These are phyloP conservation scores for Chenopodium album DNA, from an alignment of 148 eudicot genomes.

Conservation along the genomic window DNA sequence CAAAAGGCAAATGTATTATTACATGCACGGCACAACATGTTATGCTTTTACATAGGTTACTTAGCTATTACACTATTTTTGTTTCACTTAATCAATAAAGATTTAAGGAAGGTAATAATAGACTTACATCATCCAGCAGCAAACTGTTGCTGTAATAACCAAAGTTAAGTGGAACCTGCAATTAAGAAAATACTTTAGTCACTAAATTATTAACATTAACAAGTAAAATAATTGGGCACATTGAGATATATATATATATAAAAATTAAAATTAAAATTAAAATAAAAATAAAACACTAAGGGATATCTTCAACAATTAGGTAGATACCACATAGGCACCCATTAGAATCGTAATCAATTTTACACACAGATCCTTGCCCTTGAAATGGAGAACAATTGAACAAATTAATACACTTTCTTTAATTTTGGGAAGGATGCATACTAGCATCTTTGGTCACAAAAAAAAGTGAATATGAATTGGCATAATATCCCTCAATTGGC, in stretches of 20 bases:
- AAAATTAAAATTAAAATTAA: too few relatives aligned
- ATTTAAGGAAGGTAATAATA: not conserved
- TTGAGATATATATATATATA: too few relatives aligned
- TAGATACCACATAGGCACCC: not conserved
- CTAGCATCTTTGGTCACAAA: not conserved
- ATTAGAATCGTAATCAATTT: not conserved
- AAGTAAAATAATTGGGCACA: not conserved
- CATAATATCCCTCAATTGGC: too few relatives aligned
- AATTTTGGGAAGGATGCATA: not conserved
- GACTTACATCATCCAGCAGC: conserved; percentile 99
- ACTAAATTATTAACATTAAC: not conserved
- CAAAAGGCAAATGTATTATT: not conserved
- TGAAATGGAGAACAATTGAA: not conserved
- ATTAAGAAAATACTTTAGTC: conserved; percentile 7
- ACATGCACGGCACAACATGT: not conserved
- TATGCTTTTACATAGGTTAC: not conserved
- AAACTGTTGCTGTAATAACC: conserved; percentile 83
- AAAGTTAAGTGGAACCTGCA: conserved; percentile 88
- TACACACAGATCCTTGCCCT: not conserved
- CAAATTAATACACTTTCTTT: not conserved
- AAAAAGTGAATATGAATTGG: not conserved
- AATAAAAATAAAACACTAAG: too few relatives aligned
- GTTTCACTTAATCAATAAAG: not conserved
- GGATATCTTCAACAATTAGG: not conserved
- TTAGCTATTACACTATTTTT: not conserved